phyloP scores from a whole-genome alignment of 73 alveolate genomes.

The Durusdinium trenchii region DNA sequence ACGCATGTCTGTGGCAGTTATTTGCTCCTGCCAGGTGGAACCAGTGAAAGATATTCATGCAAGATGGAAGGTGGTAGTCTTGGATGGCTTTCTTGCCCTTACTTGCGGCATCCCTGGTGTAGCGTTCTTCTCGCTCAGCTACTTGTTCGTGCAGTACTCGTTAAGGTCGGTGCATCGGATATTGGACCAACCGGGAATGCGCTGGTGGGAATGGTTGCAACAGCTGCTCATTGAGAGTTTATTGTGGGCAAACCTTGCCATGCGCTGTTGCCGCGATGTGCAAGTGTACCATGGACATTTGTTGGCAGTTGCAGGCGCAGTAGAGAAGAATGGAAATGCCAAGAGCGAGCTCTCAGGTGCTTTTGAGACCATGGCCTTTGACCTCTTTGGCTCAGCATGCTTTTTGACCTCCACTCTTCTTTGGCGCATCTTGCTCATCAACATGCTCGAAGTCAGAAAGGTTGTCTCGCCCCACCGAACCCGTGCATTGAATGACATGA shows the following conservation, averaged over 20 bases:
- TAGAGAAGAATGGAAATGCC: background rate
- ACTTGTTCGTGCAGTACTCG: background rate
- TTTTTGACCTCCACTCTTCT: background rate
- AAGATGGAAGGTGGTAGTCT: background rate
- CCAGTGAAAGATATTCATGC: background rate
- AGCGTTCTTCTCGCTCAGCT: background rate
- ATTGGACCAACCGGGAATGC: background rate
- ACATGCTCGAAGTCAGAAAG: background rate
- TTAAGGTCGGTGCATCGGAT: background rate
- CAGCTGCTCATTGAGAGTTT: background rate
- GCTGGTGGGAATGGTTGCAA: background rate
- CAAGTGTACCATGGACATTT: background rate
- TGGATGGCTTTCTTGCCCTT: background rate
- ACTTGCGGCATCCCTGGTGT: background rate
- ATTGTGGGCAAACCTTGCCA: background rate
- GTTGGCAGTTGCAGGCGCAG: background rate
- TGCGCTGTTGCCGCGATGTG: background rate
- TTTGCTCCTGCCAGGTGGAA: no score
- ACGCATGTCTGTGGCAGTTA: no score
- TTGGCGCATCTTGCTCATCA: background rate
- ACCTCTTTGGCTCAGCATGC: background rate
- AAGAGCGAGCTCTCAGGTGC: no score
- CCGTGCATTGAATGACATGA: background rate
- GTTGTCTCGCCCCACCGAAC: background rate
- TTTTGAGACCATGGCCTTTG: background rate